Conservation (phyloP, 257 asterid genomes). For the Fraxinus anomala region DNA sequence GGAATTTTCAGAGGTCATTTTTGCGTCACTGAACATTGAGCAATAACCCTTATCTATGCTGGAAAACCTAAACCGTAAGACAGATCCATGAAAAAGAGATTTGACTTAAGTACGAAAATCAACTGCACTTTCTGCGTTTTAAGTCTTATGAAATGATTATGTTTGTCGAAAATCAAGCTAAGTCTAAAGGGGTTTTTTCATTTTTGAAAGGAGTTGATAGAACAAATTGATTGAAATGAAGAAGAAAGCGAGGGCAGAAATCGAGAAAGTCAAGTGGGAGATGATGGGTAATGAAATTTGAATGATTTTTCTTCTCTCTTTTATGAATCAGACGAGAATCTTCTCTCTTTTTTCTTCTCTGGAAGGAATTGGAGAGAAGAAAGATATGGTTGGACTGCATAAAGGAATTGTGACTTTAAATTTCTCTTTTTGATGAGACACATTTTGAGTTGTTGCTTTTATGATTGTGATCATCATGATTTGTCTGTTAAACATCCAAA, state of each 20-base stretch:
- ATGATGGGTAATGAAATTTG: constrained; percentile 34
- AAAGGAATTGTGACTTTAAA: constrained; percentile 45
- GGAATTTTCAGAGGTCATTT: constrained; percentile 70
- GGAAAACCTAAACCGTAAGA: constrained; percentile 17
- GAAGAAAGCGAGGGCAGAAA: constrained; percentile 29
- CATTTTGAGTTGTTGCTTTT: constrained; percentile 14
- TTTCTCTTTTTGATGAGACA: constrained; percentile 29
- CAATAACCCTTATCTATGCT: constrained; percentile 12
- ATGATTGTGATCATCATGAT: constrained; percentile 35
- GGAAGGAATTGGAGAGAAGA: constrained; percentile 24
- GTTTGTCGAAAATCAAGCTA: constrained; percentile 38
- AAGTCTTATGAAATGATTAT: constrained; percentile 48
- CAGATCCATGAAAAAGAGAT: constrained; percentile 48
- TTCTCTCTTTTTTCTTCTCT: constrained; percentile 21
- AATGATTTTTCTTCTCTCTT: constrained; percentile 31
- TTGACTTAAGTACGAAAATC: constrained; percentile 34
- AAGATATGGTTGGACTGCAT: constrained; percentile 27
- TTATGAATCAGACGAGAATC: constrained; percentile 50
- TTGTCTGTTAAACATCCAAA: constrained; percentile 25
- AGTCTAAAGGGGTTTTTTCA: constrained; percentile 26
- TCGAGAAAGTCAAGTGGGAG: constrained; percentile 40
- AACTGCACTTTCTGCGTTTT: constrained; percentile 33
- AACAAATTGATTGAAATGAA: constrained; percentile 23
- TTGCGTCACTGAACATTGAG: neutral
- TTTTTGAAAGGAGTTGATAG: constrained; percentile 30